Conservation (phyloP, 1,284 basidiomycete genomes). For the Leccinum fallax region DNA sequence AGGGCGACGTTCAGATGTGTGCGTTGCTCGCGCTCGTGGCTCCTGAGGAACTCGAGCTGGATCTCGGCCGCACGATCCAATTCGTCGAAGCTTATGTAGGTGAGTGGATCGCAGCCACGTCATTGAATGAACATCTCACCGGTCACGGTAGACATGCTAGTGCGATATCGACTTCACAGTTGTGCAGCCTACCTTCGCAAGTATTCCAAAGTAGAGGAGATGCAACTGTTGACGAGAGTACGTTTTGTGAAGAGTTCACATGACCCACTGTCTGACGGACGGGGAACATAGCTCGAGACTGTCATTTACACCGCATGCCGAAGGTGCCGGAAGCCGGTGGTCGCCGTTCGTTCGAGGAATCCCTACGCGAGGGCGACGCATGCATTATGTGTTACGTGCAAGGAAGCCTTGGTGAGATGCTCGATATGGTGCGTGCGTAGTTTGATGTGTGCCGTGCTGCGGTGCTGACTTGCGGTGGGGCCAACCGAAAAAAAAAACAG, state of each 20-base stretch:
- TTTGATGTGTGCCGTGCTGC: no score
- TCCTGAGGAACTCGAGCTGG: conserved; percentile 53
- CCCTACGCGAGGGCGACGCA: conserved; percentile 40
- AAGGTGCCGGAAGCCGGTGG: conserved; percentile 62
- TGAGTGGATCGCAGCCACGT: conserved; percentile 29
- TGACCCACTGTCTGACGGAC: neutral
- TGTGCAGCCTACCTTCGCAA: conserved; percentile 74
- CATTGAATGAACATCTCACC: neutral
- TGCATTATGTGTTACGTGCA: conserved; percentile 60
- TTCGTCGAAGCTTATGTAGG: conserved; percentile 75
- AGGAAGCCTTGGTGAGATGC: conserved; percentile 51
- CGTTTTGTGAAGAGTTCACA: conserved; percentile 11
- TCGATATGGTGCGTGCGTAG: conserved; percentile 63
- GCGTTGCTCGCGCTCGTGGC: conserved; percentile 66
- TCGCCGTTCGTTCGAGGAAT: conserved; percentile 34
- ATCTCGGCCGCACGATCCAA: conserved; percentile 43
- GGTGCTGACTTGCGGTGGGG: conserved; percentile 7
- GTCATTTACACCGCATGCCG: conserved; percentile 67
- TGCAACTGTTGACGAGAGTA: conserved; percentile 56
- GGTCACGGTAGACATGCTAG: conserved; percentile 53
- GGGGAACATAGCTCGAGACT: conserved; percentile 56
- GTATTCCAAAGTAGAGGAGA: conserved; percentile 50
- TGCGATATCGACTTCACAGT: conserved; percentile 58
- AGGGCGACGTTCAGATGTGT: conserved; percentile 81
- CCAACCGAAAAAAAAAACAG: conserved; percentile 38